phyloP scores from a whole-genome alignment of 2,329 filamentous ascomycete genomes.

The Metarhizium anisopliae region DNA sequence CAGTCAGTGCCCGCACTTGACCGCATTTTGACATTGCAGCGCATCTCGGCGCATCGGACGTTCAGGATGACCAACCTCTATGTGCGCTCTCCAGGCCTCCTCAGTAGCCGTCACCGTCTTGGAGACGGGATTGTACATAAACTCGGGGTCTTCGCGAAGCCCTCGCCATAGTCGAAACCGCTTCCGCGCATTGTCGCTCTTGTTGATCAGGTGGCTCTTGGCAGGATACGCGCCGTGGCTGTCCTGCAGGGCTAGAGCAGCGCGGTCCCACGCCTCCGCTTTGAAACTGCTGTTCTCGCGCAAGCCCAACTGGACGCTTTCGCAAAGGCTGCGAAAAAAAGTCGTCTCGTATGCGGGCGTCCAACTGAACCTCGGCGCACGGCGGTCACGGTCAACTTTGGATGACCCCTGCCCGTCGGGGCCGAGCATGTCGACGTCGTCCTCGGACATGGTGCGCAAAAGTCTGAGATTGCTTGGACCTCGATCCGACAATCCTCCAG shows the following conservation, averaged over 20 bases:
- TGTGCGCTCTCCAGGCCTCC: slow-evolving; percentile 47
- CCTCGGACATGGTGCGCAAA: slow-evolving; percentile 25
- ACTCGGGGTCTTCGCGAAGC: slow-evolving; percentile 47
- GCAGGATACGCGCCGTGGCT: slow-evolving; percentile 48
- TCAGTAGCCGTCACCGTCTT: slow-evolving; percentile 46
- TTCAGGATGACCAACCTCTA: slow-evolving; percentile 36
- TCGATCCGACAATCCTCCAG: background rate
- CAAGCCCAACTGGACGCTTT: slow-evolving; percentile 47
- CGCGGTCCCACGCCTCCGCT: slow-evolving; percentile 51
- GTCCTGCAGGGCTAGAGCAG: slow-evolving; percentile 43
- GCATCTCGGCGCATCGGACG: background rate
- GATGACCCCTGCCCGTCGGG: slow-evolving; percentile 23
- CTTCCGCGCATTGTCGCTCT: slow-evolving; percentile 54
- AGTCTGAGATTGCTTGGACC: background rate
- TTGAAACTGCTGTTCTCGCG: slow-evolving; percentile 53
- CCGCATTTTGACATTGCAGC: background rate
- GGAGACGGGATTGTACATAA: slow-evolving; percentile 41
- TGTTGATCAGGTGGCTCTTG: slow-evolving; percentile 54
- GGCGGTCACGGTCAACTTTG: slow-evolving; percentile 29
- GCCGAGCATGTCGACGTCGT: slow-evolving; percentile 28
- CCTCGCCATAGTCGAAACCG: slow-evolving; percentile 54
- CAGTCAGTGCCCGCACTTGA: slow-evolving; percentile 3
- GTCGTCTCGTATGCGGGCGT: slow-evolving; percentile 49
- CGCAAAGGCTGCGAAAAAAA: slow-evolving; percentile 52
- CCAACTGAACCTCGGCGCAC: slow-evolving; percentile 50